Percentiles rank a stretch among this genome's conserved stretches.
phyloP scores from a whole-genome alignment of 768 basidiomycete species.

The Baorangia bicolor region DNA sequence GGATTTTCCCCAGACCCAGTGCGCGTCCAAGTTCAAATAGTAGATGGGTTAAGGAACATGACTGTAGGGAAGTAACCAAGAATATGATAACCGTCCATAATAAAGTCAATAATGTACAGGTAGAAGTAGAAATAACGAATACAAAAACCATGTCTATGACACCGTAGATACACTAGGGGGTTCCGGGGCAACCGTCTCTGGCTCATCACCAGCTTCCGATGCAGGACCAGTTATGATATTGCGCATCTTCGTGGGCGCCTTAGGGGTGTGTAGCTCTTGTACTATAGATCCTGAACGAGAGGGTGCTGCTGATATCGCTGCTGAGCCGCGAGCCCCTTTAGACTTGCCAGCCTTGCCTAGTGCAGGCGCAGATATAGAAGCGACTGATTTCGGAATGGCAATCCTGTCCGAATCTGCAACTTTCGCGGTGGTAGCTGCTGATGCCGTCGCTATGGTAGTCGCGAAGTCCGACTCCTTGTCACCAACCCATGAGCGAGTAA shows the following conservation, averaged over 20 bases:
- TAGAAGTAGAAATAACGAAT: constrained; percentile 3
- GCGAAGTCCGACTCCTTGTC: constrained; percentile 74
- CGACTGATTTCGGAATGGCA: constrained; percentile 37
- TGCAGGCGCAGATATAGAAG: constrained; percentile 48
- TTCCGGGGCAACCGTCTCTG: constrained; percentile 36
- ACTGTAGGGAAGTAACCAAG: constrained; percentile 3
- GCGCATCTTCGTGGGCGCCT: constrained; percentile 66
- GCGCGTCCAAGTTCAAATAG: neutral
- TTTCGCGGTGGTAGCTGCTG: constrained; percentile 30
- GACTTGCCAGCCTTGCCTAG: constrained; percentile 42
- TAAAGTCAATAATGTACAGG: constrained; percentile 12
- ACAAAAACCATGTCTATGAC: constrained; percentile 15
- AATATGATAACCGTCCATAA: constrained; percentile 9
- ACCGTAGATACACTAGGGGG: constrained; percentile 14
- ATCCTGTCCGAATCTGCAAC: constrained; percentile 29
- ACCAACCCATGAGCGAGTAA: constrained; percentile 78
- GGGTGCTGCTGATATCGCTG: constrained; percentile 49
- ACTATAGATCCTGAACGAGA: constrained; percentile 58
- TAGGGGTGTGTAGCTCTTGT: constrained; percentile 44
- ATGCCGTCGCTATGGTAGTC: constrained; percentile 29
- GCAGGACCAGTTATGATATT: constrained; percentile 53
- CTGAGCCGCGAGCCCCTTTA: constrained; percentile 37
- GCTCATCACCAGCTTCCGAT: constrained; percentile 50
- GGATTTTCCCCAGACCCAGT: neutral
- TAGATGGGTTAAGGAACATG: neutral